A percentile compares a stretch with the other conserved stretches of the same genome.
Evolutionary conservation across 768 basidiomycete species (phyloP).

Genomic region (Lactifluus piperatus): DNA sequence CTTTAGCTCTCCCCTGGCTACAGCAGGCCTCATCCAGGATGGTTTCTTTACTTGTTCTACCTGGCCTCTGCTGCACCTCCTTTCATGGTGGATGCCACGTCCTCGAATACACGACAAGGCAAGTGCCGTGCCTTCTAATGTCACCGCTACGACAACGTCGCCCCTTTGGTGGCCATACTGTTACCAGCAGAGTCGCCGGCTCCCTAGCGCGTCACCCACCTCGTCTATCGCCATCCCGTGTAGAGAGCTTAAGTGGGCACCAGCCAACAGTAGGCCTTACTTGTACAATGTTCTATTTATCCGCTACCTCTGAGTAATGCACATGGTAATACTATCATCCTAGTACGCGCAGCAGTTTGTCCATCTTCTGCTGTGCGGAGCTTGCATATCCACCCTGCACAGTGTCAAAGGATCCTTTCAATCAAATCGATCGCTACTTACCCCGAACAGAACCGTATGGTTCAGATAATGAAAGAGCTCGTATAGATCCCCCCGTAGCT

Average conservation of each 20-base stretch:
- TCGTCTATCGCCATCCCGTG: neutral
- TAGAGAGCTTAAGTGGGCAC: neutral
- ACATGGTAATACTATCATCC: constrained; percentile 1
- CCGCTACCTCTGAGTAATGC: neutral
- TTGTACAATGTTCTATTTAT: constrained; percentile 10
- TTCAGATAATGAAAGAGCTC: constrained; percentile 78
- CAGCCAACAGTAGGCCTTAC: neutral
- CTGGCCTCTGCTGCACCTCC: neutral
- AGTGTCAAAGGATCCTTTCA: neutral
- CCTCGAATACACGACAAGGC: neutral
- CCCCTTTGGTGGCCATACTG: neutral
- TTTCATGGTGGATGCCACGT: neutral
- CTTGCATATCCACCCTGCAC: constrained; percentile 41
- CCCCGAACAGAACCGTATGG: constrained; percentile 72
- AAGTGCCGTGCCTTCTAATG: neutral
- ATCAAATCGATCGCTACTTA: constrained; percentile 25
- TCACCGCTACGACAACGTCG: neutral
- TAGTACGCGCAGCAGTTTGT: constrained; percentile 32
- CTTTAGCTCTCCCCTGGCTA: neutral
- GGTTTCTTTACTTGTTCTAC: neutral
- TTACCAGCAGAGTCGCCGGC: neutral
- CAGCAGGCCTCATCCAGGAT: neutral
- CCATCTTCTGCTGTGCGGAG: constrained; percentile 43
- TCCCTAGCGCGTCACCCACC: neutral
- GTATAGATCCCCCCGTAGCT: constrained; percentile 57